Evolutionary conservation across 768 basidiomycete species (phyloP).

Genomic region (Auricularia sp.): DNA sequence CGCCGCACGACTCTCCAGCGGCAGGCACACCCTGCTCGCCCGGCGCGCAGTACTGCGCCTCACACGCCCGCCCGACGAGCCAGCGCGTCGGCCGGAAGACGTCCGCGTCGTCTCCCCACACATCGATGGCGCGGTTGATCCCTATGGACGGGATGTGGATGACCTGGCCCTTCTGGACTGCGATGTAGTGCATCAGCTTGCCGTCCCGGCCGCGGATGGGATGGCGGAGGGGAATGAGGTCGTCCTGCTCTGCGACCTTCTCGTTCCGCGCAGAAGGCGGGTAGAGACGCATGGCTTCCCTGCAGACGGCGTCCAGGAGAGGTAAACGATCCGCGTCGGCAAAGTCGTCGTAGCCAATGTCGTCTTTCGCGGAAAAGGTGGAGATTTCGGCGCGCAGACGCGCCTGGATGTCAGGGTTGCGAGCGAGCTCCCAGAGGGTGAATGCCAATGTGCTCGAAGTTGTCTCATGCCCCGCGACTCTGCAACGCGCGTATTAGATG

Average conservation of each 20-base stretch:
- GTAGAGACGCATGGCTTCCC: constrained; percentile 33
- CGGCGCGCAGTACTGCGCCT: constrained; percentile 9
- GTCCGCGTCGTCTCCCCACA: constrained; percentile 28
- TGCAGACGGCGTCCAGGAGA: constrained; percentile 32
- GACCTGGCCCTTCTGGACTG: constrained; percentile 26
- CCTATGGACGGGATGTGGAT: constrained; percentile 26
- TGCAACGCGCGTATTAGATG: constrained; percentile 15
- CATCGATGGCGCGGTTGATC: constrained; percentile 22
- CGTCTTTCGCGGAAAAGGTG: constrained; percentile 12
- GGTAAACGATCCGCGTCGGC: constrained; percentile 21
- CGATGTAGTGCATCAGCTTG: constrained; percentile 17
- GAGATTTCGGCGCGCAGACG: constrained; percentile 31
- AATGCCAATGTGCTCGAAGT: constrained; percentile 27
- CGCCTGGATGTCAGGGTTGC: constrained; percentile 26
- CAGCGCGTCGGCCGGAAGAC: constrained; percentile 32
- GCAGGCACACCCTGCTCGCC: constrained; percentile 18
- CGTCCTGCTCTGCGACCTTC: constrained; percentile 29
- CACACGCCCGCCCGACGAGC: constrained; percentile 13
- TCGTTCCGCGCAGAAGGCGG: constrained; percentile 31
- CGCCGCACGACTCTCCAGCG: constrained; percentile 16
- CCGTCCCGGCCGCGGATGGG: constrained; percentile 23
- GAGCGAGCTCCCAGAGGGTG: constrained; percentile 30
- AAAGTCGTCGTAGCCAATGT: constrained; percentile 27
- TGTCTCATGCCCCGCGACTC: constrained; percentile 35
- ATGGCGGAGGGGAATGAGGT: constrained; percentile 30